A percentile compares a stretch with the other conserved stretches of the same genome.
These are phyloP conservation scores for Penicillium malachiteum DNA, from an alignment of 495 filamentous ascomycete genomes.

Conservation along the genomic window DNA sequence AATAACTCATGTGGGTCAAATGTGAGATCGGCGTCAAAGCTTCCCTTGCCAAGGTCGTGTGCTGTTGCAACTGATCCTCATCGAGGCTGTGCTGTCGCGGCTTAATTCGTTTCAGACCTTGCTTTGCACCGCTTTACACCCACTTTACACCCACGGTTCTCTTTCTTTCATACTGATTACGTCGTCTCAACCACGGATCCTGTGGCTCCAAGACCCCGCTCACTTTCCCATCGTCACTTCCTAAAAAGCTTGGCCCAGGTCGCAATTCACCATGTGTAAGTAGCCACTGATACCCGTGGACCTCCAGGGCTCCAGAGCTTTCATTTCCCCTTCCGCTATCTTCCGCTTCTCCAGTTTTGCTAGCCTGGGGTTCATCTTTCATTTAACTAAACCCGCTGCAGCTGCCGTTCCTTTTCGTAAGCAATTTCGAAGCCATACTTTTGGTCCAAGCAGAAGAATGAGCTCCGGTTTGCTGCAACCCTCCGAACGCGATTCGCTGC, in stretches of 20 bases:
- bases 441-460: slow-evolving; percentile 35
- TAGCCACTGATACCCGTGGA: too few relatives aligned
- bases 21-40: slow-evolving; percentile 6
- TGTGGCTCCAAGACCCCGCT: slow-evolving; percentile 23
- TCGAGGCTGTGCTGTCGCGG: slow-evolving; percentile 20
- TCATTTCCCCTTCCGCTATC: slow-evolving; percentile 7
- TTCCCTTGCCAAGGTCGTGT: slow-evolving; percentile 3
- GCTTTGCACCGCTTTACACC: too few relatives aligned
- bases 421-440: slow-evolving; percentile 34
- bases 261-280: slow-evolving; percentile 17
- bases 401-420: slow-evolving; percentile 32
- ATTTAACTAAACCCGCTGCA: slow-evolving; percentile 2
- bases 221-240: slow-evolving; percentile 11
- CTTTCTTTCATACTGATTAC: slow-evolving; percentile 3
- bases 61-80: neutral
- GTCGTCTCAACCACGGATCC: slow-evolving; percentile 9
- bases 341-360: slow-evolving; percentile 4
- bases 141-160: slow-evolving; percentile 8
- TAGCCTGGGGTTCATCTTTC: neutral
- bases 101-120: neutral
- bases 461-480: slow-evolving; percentile 27
- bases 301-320: too few relatives aligned
- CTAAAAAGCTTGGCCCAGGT: slow-evolving; percentile 9
- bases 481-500: slow-evolving; percentile 34
- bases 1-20: too few relatives aligned